Evolutionary conservation across 2,329 filamentous ascomycete species (phyloP), one percentile per base, ranked within the genome.

Genomic region (Didymella lethalis): DNA sequence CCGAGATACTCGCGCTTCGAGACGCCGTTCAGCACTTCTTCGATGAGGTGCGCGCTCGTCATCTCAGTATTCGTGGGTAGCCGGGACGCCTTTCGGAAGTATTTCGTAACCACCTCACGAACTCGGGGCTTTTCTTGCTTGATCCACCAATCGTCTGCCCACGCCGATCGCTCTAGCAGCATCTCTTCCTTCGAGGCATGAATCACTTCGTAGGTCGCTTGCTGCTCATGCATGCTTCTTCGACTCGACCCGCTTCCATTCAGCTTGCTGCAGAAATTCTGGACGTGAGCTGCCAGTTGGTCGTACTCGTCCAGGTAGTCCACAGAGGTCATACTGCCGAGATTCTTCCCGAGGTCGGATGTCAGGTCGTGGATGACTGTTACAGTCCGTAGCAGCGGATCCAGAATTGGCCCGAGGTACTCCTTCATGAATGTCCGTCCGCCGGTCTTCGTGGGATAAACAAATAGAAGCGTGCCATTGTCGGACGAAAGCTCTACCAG

Each of bases 121-220:
- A 88, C 83, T 14, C 86, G 80, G 11, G 82, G 78, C 65, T 86
- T 86, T 69, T 89, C 87, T 68, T 89, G 87, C 67, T 87, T 85
- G 45, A 86, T 82, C 80, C 85, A 89, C 86, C 86, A 88, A 55
- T 88, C 83, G 31, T 75, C 73, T 10, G 82, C 81, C 87, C 87
- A 89, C 2, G 83, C 79, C 20, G 80, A 76, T 28, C 85, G 79
- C 50, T 83, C 80, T 2, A 88, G 75, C 1, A 76, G 65, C 16
- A 85, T 81, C 53, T 81, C 79, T 38, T 85, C 80, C 59, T 80
- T 83, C 4, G 81, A 78, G 1, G 85, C 78, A 63, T 86, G 81
- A 1, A 83, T 76, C 2, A 86, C 62, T 23, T 74, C 83, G 58
- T 76, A 78, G 1, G 71, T 78, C 54, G 71, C 66, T 65, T 76